Evolutionary conservation across 371 early-diverging fungal species (phyloP).

Genomic region (Actinomortierella wolfii): DNA sequence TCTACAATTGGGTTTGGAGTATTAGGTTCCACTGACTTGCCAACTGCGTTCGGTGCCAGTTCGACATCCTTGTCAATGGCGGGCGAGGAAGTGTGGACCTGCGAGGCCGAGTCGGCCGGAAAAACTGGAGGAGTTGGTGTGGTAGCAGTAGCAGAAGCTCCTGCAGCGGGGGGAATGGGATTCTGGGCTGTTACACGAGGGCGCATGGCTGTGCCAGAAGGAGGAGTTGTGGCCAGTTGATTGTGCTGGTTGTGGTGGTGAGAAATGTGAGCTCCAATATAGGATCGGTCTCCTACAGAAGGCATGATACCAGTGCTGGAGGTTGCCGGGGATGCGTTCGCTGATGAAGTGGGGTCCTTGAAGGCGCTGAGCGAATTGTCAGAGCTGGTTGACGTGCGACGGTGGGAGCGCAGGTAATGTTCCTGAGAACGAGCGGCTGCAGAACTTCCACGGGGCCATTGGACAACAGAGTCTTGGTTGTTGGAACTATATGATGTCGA

Average conservation of each 20-base stretch:
- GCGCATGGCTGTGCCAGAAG: slow-evolving; percentile 10
- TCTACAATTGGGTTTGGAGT: no score
- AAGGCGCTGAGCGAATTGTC: slow-evolving; percentile 17
- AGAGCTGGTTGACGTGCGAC: slow-evolving; percentile 30
- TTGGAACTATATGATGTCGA: slow-evolving; percentile 12
- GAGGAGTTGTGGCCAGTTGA: slow-evolving; percentile 35
- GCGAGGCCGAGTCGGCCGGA: not conserved
- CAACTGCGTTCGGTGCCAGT: no score
- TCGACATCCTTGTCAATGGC: slow-evolving; percentile 4
- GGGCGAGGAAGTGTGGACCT: slow-evolving; percentile 7
- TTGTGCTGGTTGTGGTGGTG: no score
- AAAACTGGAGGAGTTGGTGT: not conserved
- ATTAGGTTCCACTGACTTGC: no score
- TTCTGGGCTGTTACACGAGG: slow-evolving; percentile 10
- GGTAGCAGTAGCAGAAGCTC: slow-evolving; percentile 1
- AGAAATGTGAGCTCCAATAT: no score
- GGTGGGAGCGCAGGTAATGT: slow-evolving; percentile 28
- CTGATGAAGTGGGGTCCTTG: slow-evolving; percentile 13
- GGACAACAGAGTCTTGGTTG: slow-evolving; percentile 34
- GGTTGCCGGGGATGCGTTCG: slow-evolving; percentile 1
- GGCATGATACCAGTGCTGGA: not conserved
- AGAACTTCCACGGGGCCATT: slow-evolving; percentile 39
- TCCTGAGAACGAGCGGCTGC: slow-evolving; percentile 43
- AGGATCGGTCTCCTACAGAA: no score
- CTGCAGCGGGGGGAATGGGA: not conserved